phyloP scores from a whole-genome alignment of 768 basidiomycete genomes.

The Phylloporus sp. region DNA sequence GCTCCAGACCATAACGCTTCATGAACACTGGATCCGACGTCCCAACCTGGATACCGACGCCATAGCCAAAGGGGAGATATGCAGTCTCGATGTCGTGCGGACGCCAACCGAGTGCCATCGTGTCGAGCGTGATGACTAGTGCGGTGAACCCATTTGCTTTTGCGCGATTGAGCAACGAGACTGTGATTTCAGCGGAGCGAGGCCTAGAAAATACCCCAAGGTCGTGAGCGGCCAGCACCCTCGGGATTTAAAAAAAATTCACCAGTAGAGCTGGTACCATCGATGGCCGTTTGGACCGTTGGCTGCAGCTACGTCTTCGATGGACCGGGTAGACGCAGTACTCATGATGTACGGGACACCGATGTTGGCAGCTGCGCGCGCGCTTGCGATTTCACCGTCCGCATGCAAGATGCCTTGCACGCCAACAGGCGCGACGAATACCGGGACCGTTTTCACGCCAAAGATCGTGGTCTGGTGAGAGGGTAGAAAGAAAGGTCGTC shows the following conservation, averaged over 20 bases:
- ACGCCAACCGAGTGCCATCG: constrained; percentile 69
- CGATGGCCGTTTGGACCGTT: constrained; percentile 59
- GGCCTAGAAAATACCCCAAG: constrained; percentile 45
- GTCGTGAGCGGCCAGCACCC: not conserved
- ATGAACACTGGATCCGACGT: constrained; percentile 78
- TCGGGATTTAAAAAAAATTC: constrained; percentile 1
- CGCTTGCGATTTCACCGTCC: constrained; percentile 69
- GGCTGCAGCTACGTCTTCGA: constrained; percentile 74
- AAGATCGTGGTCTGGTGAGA: constrained; percentile 61
- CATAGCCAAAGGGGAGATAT: constrained; percentile 65
- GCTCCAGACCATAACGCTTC: constrained; percentile 47
- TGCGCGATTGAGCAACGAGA: constrained; percentile 63
- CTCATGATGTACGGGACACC: constrained; percentile 72
- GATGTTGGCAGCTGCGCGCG: constrained; percentile 58
- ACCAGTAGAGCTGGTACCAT: constrained; percentile 87
- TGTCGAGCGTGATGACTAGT: constrained; percentile 78
- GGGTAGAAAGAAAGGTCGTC: not conserved
- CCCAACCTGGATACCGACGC: constrained; percentile 64
- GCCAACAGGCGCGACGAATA: constrained; percentile 72
- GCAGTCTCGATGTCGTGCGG: constrained; percentile 65
- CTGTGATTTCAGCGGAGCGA: constrained; percentile 49
- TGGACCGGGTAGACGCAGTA: constrained; percentile 65
- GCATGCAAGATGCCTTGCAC: constrained; percentile 71
- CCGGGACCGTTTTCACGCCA: constrained; percentile 57
- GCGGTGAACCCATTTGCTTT: constrained; percentile 64